phyloP scores from a whole-genome alignment of 257 asterid species.

The Jacaranda mimosifolia region DNA sequence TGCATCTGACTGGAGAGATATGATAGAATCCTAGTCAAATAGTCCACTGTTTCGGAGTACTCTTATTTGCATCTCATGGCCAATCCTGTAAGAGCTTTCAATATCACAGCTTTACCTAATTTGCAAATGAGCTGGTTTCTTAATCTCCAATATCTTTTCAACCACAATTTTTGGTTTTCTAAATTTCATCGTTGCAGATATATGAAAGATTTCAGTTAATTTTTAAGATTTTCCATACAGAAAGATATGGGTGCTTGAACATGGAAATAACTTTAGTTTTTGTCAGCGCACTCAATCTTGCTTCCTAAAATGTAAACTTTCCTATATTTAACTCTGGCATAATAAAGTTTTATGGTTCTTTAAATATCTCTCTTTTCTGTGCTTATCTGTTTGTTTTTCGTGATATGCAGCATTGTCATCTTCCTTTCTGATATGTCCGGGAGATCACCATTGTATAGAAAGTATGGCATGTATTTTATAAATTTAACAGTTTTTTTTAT shows the following conservation, averaged over 20 bases:
- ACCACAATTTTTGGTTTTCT: neutral
- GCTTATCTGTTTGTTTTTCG: slow-evolving; percentile 23
- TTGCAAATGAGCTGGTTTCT: neutral
- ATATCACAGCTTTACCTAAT: neutral
- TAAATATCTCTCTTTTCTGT: slow-evolving; percentile 17
- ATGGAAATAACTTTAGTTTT: neutral
- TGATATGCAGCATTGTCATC: slow-evolving; percentile 61
- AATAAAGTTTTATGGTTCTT: neutral
- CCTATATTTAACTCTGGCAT: slow-evolving; percentile 13
- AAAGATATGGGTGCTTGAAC: neutral
- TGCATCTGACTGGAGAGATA: neutral
- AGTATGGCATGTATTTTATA: slow-evolving; percentile 49
- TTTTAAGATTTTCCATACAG: neutral
- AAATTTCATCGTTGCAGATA: slow-evolving; percentile 10
- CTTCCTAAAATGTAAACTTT: slow-evolving; percentile 1
- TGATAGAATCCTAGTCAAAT: neutral
- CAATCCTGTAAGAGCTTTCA: neutral
- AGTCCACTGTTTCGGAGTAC: neutral
- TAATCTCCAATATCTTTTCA: neutral
- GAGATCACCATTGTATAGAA: slow-evolving; percentile 69
- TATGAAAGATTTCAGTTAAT: slow-evolving; percentile 9
- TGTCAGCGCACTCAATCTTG: neutral
- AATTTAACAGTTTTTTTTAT: neutral
- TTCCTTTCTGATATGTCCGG: slow-evolving; percentile 78
- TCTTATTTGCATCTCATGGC: slow-evolving; percentile 7